Base-by-base conservation (phyloP, 805 yeast species). In the Metschnikowia kunwiensis region DNA sequence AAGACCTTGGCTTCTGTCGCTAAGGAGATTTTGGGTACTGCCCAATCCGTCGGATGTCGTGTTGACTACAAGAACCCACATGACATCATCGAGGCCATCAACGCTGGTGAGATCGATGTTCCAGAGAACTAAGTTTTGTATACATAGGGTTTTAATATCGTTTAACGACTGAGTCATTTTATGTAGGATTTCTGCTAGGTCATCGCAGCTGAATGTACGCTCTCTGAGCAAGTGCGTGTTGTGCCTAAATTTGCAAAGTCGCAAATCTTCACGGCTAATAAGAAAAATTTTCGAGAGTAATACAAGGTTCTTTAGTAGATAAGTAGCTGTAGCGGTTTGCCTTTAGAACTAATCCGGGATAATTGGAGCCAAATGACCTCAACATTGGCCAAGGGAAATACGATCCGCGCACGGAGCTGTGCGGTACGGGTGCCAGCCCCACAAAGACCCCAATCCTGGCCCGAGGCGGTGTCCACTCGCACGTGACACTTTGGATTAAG, bases 41-140 rank as follows among this genome's bases (percentile, higher is more conserved):
- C 97, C 62, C 97, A 91, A 79, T 89, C 97, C 54, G 94, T 93
- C 66, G 98, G 98, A 65, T 89, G 96, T 78, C 89, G 97, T 77
- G 97, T 93, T 68, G 91, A 88, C 75, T 94, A 89, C 77, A 91
- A 93, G 82, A 91, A 91, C 82, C 96, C 98, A 60, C 97, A 93
- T 72, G 97, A 86, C 74, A 83, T 91, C 77, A 91, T 93, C 65
- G 98, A 89, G 60, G 96, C 91, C 72, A 93, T 93, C 72, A 81
- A 91, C 78, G 91, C 83, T 73, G 98, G 98, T 75, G 96, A 88
- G 75, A 82, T 93, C 68, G 97, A 91, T 71, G 79, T 80, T 65
- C 86, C 86, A 74, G 86, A 78, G 72, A 80, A 80, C 77, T 80
- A 77, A 49, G 58, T 58, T 55, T 60, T 65, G 61, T 60, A 58